These are phyloP conservation scores for Arthrobotrys entomopaga DNA, from an alignment of 2,329 filamentous ascomycete species.

Conservation along the genomic window DNA sequence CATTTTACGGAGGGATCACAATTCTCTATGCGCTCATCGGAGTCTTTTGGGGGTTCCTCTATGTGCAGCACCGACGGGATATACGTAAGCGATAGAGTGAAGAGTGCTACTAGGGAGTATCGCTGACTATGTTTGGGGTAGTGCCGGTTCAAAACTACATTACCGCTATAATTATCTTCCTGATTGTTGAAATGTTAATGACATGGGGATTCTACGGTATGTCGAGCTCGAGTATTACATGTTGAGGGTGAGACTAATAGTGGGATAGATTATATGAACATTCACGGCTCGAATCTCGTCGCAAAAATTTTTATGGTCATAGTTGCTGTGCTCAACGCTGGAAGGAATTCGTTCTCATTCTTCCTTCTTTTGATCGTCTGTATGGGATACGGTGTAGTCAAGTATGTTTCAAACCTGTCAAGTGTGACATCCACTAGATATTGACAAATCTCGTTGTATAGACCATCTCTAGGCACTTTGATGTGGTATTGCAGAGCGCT, in stretches of 20 bases:
- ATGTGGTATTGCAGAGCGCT: constrained; percentile 95
- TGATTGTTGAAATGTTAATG: constrained; percentile 95
- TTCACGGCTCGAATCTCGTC: constrained; percentile 82
- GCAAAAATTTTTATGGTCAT: constrained; percentile 88
- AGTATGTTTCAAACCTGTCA: constrained; percentile 63
- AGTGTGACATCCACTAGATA: not conserved
- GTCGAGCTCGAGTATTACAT: not conserved
- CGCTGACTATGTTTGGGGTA: constrained; percentile 63
- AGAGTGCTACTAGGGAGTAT: not conserved
- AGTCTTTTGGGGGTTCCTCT: constrained; percentile 91
- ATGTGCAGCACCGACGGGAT: constrained; percentile 91
- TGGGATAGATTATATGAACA: constrained; percentile 83
- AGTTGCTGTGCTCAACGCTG: constrained; percentile 92
- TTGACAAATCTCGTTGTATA: constrained; percentile 18
- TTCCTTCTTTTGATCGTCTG: constrained; percentile 97
- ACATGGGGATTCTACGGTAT: constrained; percentile 96
- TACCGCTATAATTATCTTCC: constrained; percentile 91
- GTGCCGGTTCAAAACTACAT: constrained; percentile 99
- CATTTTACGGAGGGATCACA: constrained; percentile 94
- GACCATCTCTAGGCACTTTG: constrained; percentile 77
- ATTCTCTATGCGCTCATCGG: constrained; percentile 91
- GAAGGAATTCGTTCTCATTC: constrained; percentile 96
- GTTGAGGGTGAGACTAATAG: constrained; percentile 60
- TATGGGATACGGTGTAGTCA: constrained; percentile 99
- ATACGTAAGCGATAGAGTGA: constrained; percentile 71